phyloP scores from a whole-genome alignment of 1,139 yeast genomes.

The Hyphopichia wangnamkhiaoensis region DNA sequence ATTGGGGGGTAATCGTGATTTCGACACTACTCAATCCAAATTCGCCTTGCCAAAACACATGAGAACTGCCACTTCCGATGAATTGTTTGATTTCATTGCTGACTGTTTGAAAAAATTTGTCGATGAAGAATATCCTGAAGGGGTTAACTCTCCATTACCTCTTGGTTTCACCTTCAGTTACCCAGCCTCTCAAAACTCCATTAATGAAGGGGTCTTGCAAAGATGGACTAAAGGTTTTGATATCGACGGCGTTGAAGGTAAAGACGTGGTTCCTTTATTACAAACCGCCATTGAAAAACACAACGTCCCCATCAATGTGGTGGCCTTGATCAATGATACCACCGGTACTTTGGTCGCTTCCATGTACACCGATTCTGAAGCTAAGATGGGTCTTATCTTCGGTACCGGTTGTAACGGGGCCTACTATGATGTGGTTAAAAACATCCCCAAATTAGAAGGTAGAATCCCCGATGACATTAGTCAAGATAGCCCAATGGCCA shows the following conservation, averaged over 20 bases:
- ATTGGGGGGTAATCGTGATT: slow-evolving; percentile 74
- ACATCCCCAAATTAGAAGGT: slow-evolving; percentile 84
- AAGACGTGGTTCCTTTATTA: slow-evolving; percentile 90
- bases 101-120: slow-evolving; percentile 67
- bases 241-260: slow-evolving; percentile 89
- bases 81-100: slow-evolving; percentile 85
- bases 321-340: slow-evolving; percentile 94
- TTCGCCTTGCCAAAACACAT: slow-evolving; percentile 70
- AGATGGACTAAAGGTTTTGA: slow-evolving; percentile 99
- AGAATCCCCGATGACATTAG: slow-evolving; percentile 62
- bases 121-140: slow-evolving; percentile 64
- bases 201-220: slow-evolving; percentile 84
- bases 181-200: slow-evolving; percentile 84
- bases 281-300: slow-evolving; percentile 68
- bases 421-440: slow-evolving; percentile 74
- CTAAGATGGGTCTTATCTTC: slow-evolving; percentile 93
- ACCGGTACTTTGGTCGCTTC: slow-evolving; percentile 98
- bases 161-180: slow-evolving; percentile 95
- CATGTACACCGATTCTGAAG: slow-evolving; percentile 82
- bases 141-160: slow-evolving; percentile 56
- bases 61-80: slow-evolving; percentile 78
- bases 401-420: slow-evolving; percentile 99
- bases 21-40: slow-evolving; percentile 82
- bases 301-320: slow-evolving; percentile 78
- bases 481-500: slow-evolving; percentile 78